Evolutionary conservation across 805 yeast species (phyloP), one percentile per base, ranked within the genome.

Genomic region (Ogataea henricii): DNA sequence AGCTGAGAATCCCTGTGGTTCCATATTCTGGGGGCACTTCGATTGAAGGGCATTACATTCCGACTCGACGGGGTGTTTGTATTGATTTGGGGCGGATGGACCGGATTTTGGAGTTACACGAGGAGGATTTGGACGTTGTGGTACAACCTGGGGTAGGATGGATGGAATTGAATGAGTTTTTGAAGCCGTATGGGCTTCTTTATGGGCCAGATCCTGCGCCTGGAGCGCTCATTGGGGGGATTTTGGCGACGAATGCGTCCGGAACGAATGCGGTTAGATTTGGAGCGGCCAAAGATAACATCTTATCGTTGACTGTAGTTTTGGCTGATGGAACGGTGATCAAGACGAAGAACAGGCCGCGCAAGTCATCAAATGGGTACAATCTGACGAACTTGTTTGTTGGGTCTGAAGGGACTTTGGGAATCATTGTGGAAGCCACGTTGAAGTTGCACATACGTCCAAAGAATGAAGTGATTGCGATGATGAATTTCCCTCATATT

Each of bases 111-210:
- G 69, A 71, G 26, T 62, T 87, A 29, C 80, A 86, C 58, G 76
- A 76, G 34, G 71, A 77, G 20, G 94, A 87, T 64, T 66, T 86
- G 57, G 94, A 87, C 61, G 79, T 83, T 12, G 79, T 74, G 12
- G 89, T 87, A n/a, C 88, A 87, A 58, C 88, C 90, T 0, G 89
- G 92, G 29, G 82, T 87, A 13, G 87, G 84, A 6, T 87, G 94
- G 91, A 83, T 78, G 65, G 81, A 80, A 33, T 66, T 87, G 48
- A 81, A 81, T 56, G 84, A 81, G 37, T 73, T 64, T 47, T 57
- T 83, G 40, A 64, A 64, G 10, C 77, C 78, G 12, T 62, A 74
- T 49, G 80, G 80, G 0, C 64, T 83, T 20, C 63, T 87, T 63
- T 83, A 85, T 60, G 92, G 92, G 0, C 85, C 87, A 7, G 91